Base-by-base conservation (phyloP, 2,329 filamentous ascomycete genomes). In the Aspergillus sp. region DNA sequence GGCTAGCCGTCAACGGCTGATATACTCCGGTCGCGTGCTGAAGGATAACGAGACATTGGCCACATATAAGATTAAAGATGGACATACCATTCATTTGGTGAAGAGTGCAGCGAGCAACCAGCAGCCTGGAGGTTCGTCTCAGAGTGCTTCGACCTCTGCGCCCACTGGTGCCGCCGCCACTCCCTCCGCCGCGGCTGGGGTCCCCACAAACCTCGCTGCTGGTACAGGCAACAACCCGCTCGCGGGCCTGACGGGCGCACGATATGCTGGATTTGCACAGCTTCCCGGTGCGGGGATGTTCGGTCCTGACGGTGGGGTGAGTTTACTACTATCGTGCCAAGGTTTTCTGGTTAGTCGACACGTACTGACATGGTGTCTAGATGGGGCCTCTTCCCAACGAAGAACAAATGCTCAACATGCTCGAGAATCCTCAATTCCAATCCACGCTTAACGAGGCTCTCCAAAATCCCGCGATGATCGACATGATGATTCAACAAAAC, bases 11-110 rank as follows among this genome's bases (percentile, higher is more conserved):
- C 93, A 97, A 76, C 89, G 94, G 56, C 81, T 99, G 58, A 99
- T 99, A 76, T 99, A 97, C 79, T 97, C 93, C 5, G 94, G 94
- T 49, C 88, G 93, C 56, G 93, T 99, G 56, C 85, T 99, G 77
- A 99, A 97, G 79, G 94, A 99, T 71, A 85, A 88, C 54, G 93
- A 99, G 64, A 87, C 88, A 0, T 78, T 99, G 41, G 85, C 81
- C 58, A 84, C 85, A 52, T 95, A 95, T 78, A 97, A 97, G 80
- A 92, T 99, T 74, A 97, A 97, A 80, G 82, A 90, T 59, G 91
- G 92, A 58, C 94, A 97, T 74, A 97, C 93, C 16, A 86, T 99
- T 63, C 94, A 99, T 72, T 83, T 99, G 65, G 94, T 99, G 65
- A 97, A 96, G 80, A 95, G 91, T 69, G 93, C 94, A 42, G 89